A percentile compares a stretch with the other conserved stretches of the same genome.
Conservation (phyloP, 2,329 filamentous ascomycete species). For the Colletotrichum sublineola region DNA sequence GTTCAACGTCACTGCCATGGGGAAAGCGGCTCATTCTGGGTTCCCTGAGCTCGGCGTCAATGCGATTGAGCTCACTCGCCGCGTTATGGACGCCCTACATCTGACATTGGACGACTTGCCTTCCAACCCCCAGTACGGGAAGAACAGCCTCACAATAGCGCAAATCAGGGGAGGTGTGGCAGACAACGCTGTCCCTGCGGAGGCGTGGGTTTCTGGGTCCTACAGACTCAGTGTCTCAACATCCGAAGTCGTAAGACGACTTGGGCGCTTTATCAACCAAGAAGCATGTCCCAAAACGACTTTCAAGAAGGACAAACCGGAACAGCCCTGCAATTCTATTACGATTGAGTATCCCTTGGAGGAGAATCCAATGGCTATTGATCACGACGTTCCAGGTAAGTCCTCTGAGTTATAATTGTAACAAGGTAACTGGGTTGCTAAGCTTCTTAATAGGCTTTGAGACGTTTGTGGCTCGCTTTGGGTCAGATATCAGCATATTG, state of each 20-base stretch:
- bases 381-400: not conserved
- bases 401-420: no score
- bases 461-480: not conserved
- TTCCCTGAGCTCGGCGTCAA: not conserved
- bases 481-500: not conserved
- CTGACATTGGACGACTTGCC: not conserved
- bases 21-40: not conserved
- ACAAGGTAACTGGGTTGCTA: not conserved
- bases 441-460: not conserved
- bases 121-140: not conserved
- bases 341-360: not conserved
- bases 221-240: not conserved
- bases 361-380: not conserved
- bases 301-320: rapidly evolving
- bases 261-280: not conserved
- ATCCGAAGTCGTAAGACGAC: not conserved
- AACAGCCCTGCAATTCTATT: not conserved
- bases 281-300: not conserved
- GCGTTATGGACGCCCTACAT: not conserved
- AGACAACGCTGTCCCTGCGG: not conserved
- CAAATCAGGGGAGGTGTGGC: not conserved
- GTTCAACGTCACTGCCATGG: not conserved
- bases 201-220: not conserved
- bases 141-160: not conserved
- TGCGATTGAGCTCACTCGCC: not conserved